These are phyloP conservation scores for Oidiodendron maius DNA, from an alignment of 495 filamentous ascomycete species.

Conservation along the genomic window DNA sequence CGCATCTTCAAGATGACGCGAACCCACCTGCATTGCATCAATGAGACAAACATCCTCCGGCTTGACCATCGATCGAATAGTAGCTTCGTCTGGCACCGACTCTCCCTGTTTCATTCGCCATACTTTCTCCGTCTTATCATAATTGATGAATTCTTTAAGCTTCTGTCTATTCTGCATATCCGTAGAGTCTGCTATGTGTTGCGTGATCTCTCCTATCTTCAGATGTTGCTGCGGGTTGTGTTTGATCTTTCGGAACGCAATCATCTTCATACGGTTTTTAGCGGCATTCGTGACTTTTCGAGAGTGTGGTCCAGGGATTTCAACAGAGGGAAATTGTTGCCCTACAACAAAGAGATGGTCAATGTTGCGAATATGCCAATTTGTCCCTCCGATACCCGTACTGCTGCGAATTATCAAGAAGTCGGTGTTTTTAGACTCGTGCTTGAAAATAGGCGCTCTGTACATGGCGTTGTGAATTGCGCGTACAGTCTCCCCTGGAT, in stretches of 20 bases:
- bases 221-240: constrained; percentile 64
- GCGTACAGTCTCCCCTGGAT: constrained; percentile 81
- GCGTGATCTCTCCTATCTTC: constrained; percentile 71
- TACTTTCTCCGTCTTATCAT: constrained; percentile 74
- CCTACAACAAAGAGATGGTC: constrained; percentile 87
- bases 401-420: constrained; percentile 80
- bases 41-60: constrained; percentile 92
- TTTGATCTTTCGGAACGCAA: constrained; percentile 78
- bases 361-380: constrained; percentile 78
- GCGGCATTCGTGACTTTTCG: constrained; percentile 89
- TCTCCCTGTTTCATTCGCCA: constrained; percentile 75
- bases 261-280: constrained; percentile 94
- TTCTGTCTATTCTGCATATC: constrained; percentile 95
- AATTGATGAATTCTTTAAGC: constrained; percentile 90
- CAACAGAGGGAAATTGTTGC: constrained; percentile 83
- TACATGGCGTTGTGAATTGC: constrained; percentile 95
- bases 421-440: constrained; percentile 70
- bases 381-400: constrained; percentile 64
- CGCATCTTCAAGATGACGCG: constrained; percentile 74
- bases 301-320: constrained; percentile 89
- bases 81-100: constrained; percentile 65
- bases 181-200: constrained; percentile 80
- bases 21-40: constrained; percentile 94
- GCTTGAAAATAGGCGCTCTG: constrained; percentile 86
- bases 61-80: constrained; percentile 78